Base-by-base conservation (phyloP, 495 filamentous ascomycete genomes). In the Talaromyces liani region DNA sequence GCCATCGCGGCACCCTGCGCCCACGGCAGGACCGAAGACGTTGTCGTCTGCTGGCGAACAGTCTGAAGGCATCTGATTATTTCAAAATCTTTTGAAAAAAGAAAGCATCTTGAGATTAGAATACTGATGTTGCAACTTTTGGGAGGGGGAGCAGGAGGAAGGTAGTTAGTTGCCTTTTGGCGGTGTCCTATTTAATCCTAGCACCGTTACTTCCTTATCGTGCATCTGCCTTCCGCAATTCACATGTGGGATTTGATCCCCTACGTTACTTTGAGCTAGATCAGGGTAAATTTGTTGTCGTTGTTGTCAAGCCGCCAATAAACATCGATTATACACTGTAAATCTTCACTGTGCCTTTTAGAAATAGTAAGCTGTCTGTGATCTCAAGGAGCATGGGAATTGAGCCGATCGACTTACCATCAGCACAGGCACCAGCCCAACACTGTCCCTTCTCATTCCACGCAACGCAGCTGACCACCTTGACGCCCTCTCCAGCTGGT, bases 391-490 rank as follows among this genome's bases (percentile, higher is more conserved):
- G n/a, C 36, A 16, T 41, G 45, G 18, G 8, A 7, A 49, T 49
- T 14, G 45, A 6, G 45, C 4, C 1, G n/a, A 41, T 18, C 55
- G 57, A 65, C 77, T 69, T 72, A 81, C 83, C 84, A 77, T 88
- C 82, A 2, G 77, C 81, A 63, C 85, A 85, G n/a, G 81, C 85
- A 66, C 82, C 84, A 16, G 79, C 84, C 85, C 85, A 87, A 65
- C 86, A 84, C 63, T 82, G 87, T 8, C 86, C 86, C 36, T 77
- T 77, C 61, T 88, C 82, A 68, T 88, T 89, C 87, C 90, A 94
- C 16, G 90, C 86, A 60, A 95, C 83, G 71, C 78, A 75, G 63
- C 82, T 88, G 10, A 84, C 82, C 6, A 76, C 84, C 69, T 81
- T 87, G 25, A 74, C 85, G 65, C 78, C 81, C 75, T 72, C 83